Conservation (phyloP, 1,284 basidiomycete genomes). For the Phylloboletellus chloephorus region DNA sequence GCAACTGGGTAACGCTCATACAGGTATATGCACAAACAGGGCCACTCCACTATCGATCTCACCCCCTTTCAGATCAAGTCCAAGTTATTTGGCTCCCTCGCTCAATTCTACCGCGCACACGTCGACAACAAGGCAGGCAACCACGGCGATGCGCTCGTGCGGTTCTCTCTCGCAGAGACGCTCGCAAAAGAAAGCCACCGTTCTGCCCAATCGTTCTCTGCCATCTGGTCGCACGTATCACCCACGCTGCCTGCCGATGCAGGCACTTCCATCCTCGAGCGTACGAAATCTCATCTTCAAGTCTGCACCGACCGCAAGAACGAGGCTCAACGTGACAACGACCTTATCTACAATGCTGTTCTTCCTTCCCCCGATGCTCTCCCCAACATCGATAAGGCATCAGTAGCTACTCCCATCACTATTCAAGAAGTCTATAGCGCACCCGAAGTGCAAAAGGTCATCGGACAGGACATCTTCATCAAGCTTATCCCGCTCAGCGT, state of each 20-base stretch:
- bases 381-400: slow-evolving; percentile 74
- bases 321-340: slow-evolving; percentile 86
- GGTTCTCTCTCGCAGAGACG: slow-evolving; percentile 75
- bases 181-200: slow-evolving; percentile 83
- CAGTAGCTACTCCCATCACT: slow-evolving; percentile 75
- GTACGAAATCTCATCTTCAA: slow-evolving; percentile 79
- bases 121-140: slow-evolving; percentile 75
- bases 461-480: slow-evolving; percentile 89
- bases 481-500: slow-evolving; percentile 90
- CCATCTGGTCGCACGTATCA: slow-evolving; percentile 69
- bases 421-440: slow-evolving; percentile 94
- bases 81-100: slow-evolving; percentile 82
- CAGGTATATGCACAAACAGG: slow-evolving; percentile 47
- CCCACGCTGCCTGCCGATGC: slow-evolving; percentile 89
- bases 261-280: slow-evolving; percentile 70
- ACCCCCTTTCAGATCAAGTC: slow-evolving; percentile 66
- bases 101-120: slow-evolving; percentile 83
- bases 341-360: slow-evolving; percentile 97
- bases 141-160: slow-evolving; percentile 83
- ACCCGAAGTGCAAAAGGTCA: slow-evolving; percentile 91
- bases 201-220: slow-evolving; percentile 65
- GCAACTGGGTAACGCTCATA: slow-evolving; percentile 88
- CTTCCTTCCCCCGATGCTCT: slow-evolving; percentile 79
- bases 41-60: background rate
- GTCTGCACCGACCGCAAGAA: slow-evolving; percentile 72